Percentiles rank a stretch among this genome's conserved stretches.
Conservation (phyloP, 495 filamentous ascomycete species). For the Glonium stellatum region DNA sequence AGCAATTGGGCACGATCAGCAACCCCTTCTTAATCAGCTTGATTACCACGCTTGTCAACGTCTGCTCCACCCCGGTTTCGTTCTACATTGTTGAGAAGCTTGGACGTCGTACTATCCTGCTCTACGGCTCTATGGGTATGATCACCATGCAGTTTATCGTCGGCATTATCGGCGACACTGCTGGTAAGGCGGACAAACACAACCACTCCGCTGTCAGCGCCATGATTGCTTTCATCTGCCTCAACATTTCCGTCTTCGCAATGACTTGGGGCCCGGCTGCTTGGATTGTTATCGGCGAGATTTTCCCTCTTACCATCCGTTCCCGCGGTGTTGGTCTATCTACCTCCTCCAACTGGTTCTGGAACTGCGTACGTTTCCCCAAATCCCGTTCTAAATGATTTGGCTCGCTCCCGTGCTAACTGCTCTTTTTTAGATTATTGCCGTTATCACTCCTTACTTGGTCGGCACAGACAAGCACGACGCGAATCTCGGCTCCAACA, state of each 20-base stretch:
- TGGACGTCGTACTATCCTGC: slow-evolving; percentile 75
- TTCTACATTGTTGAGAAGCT: slow-evolving; percentile 77
- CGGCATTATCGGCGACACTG: slow-evolving; percentile 51
- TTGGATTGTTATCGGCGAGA: slow-evolving; percentile 83
- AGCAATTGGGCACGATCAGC: slow-evolving; percentile 55
- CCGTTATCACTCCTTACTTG: slow-evolving; percentile 76
- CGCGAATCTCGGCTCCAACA: slow-evolving; percentile 61
- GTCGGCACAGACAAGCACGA: slow-evolving; percentile 46
- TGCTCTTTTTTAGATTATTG: slow-evolving; percentile 43
- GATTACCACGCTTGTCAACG: slow-evolving; percentile 80
- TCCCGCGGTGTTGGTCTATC: slow-evolving; percentile 73
- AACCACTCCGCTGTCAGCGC: slow-evolving; percentile 26
- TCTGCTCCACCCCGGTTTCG: slow-evolving; percentile 69
- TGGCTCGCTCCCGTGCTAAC: neutral
- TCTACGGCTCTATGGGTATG: slow-evolving; percentile 76
- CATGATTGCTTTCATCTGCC: slow-evolving; percentile 38
- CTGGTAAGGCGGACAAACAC: slow-evolving; percentile 5
- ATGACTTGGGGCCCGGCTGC: slow-evolving; percentile 47
- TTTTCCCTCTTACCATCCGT: slow-evolving; percentile 79
- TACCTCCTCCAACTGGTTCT: slow-evolving; percentile 83
- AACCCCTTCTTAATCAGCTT: slow-evolving; percentile 75
- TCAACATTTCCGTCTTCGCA: slow-evolving; percentile 52
- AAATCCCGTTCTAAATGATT: neutral
- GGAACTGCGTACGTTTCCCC: slow-evolving; percentile 47
- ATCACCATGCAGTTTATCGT: slow-evolving; percentile 79